Evolutionary conservation across 2,329 filamentous ascomycete species (phyloP), one percentile per base, ranked within the genome.

Genomic region (Xylaria sp.): DNA sequence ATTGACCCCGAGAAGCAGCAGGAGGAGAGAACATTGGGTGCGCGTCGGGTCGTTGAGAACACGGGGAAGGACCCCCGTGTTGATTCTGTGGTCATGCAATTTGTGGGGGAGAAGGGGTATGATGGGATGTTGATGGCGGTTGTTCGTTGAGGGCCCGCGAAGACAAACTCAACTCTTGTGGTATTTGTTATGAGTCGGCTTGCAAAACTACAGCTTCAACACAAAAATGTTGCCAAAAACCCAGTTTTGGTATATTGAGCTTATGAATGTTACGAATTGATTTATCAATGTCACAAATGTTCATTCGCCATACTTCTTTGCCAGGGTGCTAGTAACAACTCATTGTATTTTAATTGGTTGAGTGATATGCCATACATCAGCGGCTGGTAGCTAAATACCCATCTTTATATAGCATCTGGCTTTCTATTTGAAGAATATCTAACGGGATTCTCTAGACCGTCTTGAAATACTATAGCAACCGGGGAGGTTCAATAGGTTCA

Each of bases 81-180:
- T 10, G 69, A 73, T 38, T 59, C 44, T 17, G 66, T 67, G 6
- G 71, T 71, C 2, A 31, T 73, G 48, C 71, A 73, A 48, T 70
- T 69, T 17, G 69, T 73, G 11, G 71, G 71, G 2, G 69, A 70
- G 61, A 73, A 73, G 58, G 67, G 71, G 1, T 70, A 69, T 10
- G 71, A 73, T 66, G 71, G 71, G 1, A 68, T 73, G 66, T 46
- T 71, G 46, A 71, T 72, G 70, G 68, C 66, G 1, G 65, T 72
- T 51, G 70, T 72, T 17, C 57, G 51, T 48, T 71, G n/a, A 66
- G 44, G 17, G 26, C 28, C n/a, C 17, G 7, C 0, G 6, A n/a
- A 49, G 9, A 7, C 9, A 44, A 44, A 44, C 42, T 44, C n/a
- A 3, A 44, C 17, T 44, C 11, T n/a, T 20, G 7, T 20, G 17